Evolutionary conservation across 495 filamentous ascomycete genomes (phyloP).

Genomic region (Neurospora pannonica): DNA sequence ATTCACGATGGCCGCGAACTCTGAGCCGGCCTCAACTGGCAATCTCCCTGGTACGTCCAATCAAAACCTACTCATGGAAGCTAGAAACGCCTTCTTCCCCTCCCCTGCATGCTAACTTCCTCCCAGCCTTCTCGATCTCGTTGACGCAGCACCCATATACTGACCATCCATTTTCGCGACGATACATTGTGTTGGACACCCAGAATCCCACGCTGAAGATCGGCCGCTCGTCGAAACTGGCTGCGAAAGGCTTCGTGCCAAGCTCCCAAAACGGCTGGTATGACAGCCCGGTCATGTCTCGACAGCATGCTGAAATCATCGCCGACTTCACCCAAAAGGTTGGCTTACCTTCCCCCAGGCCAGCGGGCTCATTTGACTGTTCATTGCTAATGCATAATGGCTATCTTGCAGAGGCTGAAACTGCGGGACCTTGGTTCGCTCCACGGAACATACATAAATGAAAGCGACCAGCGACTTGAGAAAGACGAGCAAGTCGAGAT

Average conservation of each 20-base stretch:
- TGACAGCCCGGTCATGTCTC: conserved; percentile 73
- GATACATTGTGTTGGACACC: conserved; percentile 21
- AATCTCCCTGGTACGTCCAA: not conserved
- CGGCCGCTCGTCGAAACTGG: conserved; percentile 31
- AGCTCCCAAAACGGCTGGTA: conserved; percentile 58
- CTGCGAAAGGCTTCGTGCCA: conserved; percentile 28
- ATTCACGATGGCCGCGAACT: not conserved
- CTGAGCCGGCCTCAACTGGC: not conserved
- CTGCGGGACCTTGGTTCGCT: conserved; percentile 45
- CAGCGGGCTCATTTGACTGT: not conserved
- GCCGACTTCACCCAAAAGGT: conserved; percentile 37
- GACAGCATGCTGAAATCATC: conserved; percentile 58
- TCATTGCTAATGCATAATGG: conserved; percentile 5
- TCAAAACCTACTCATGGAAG: not conserved
- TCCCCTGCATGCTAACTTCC: not conserved
- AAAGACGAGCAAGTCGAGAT: conserved; percentile 5
- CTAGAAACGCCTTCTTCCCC: not conserved
- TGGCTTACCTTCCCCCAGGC: conserved; percentile 1
- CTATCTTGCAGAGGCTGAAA: conserved; percentile 23
- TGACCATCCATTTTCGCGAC: conserved; percentile 7
- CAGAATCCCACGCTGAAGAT: conserved; percentile 18
- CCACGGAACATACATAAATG: conserved; percentile 44
- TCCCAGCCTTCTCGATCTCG: not conserved
- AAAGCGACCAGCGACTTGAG: conserved; percentile 6
- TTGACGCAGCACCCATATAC: not conserved